Evolutionary conservation across 805 yeast genomes (phyloP), one percentile per base, ranked within the genome.

Genomic region (Candida hispaniensis): DNA sequence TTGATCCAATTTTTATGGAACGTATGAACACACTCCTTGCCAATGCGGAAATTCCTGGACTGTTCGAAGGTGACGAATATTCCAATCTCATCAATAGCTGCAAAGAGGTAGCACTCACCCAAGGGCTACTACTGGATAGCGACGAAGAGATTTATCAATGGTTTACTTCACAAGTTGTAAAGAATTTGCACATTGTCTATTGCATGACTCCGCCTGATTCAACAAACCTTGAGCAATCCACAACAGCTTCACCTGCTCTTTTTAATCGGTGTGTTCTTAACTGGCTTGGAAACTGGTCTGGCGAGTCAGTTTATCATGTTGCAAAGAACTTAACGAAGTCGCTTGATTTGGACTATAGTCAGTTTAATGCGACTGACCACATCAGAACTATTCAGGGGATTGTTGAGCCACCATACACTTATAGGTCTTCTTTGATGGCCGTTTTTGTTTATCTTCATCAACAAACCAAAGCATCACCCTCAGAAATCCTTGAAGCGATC

Each of bases 11-110:
- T 0, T 88, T 86, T 49, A 56, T 88, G 18, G 97, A 88, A 54
- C 61, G 94, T 42, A 83, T 88, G 91, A 88, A 88, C 47, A 81
- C 94, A 0, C 59, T 88, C n/a, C 63, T 88, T 22, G 95, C 96
- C 0, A 88, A 88, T 54, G 80, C 94, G 0, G 96, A 88, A 48
- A 67, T 85, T 22, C 95, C 95, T 1, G 95, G 94, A 4, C 58
- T 88, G 9, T 88, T 82, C 52, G 79, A 71, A 39, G 85, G 75
- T 0, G 93, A 81, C 7, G 86, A 80, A 6, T 66, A 61, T 33
- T 58, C 57, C 0, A 40, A 61, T 2, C 56, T 86, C 39, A 59
- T 79, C 60, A 54, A 54, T 2, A 45, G 67, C 2, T 74, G 93
- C 40, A 55, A 63, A 7, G 74, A 72, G 9, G 73, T 68, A 30